phyloP scores from a whole-genome alignment of 305 asterid genomes.

The Euphrasia arctica region DNA sequence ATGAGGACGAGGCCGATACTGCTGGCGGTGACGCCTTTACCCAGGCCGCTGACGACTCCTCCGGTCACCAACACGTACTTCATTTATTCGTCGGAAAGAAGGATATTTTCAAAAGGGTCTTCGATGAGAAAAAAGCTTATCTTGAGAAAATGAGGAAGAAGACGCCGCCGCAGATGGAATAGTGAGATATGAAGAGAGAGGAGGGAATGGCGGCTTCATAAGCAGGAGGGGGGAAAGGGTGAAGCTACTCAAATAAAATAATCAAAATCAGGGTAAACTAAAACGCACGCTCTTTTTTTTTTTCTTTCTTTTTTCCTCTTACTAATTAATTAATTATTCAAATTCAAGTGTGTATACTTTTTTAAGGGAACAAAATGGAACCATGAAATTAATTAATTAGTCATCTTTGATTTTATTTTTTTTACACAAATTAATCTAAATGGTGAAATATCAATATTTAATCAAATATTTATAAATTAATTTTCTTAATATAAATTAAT shows the following conservation, averaged over 20 bases:
- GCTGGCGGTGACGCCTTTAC: conserved; percentile 82
- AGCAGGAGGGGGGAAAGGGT: conserved; percentile 18
- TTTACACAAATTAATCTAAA: no score
- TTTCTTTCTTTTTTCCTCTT: background rate
- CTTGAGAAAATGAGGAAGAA: background rate
- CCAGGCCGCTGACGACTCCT: conserved; percentile 78
- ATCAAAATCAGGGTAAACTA: conserved; percentile 30
- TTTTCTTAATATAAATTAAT: no score
- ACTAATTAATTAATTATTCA: no score
- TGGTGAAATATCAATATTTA: no score
- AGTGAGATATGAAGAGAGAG: background rate
- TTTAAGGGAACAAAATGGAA: no score
- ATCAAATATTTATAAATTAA: no score
- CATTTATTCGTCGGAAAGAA: conserved; percentile 29
- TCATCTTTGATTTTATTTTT: no score
- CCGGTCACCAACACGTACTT: conserved; percentile 76
- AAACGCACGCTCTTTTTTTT: conserved; percentile 15
- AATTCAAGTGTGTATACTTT: no score
- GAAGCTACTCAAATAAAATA: background rate
- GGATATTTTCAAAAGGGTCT: background rate
- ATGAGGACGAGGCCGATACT: conserved; percentile 66
- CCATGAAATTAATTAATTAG: no score
- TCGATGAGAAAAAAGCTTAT: background rate
- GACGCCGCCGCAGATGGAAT: background rate
- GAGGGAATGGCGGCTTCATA: conserved; percentile 53